Evolutionary conservation across 2,329 filamentous ascomycete genomes (phyloP), one percentile per base, ranked within the genome.

Genomic region (Fusarium tupiense): DNA sequence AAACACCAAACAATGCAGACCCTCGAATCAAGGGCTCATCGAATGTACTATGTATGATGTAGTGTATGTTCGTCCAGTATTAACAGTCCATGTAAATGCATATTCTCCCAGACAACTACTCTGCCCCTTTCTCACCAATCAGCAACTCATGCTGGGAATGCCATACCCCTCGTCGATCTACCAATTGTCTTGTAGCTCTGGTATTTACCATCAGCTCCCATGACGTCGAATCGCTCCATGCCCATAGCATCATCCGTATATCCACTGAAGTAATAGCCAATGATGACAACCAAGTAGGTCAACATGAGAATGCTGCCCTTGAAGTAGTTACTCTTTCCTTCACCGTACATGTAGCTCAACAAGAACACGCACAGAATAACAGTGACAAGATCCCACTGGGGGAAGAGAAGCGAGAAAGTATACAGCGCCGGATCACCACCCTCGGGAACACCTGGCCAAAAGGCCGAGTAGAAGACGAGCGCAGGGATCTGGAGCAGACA

Each of bases 261-360:
- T 35, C 90, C 86, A 60, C 94, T 94, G 67, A 97, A 93, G 84
- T 94, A 98, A 86, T 97, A 99, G 3, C 96, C 96, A 50, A 94
- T 90, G 35, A 98, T 86, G 56, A 99, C 94, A 35, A 98, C 96
- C 31, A 98, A 84, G 82, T 99, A 99, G 40, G 94, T 96, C 58
- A 99, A 86, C 73, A 98, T 91, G 60, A 99, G 87, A 77, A 98
- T 98, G 74, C 94, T 97, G 59, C 96, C 96, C 86, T 99, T 99
- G 90, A 99, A 99, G 84, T 99, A 99, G 84, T 99, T 99, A 86
- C 95, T 98, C 90, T 99, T 99, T 46, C 96, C 96, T 84, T 99
- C 96, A 59, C 96, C 94, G 78, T 98, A 97, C 87, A 99, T 96
- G 86, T 98, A 98, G 79, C 95, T 98, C 75, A 99, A 90, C 64